Evolutionary conservation across 2,329 filamentous ascomycete genomes (phyloP).

Genomic region (Bipolaris cookei): DNA sequence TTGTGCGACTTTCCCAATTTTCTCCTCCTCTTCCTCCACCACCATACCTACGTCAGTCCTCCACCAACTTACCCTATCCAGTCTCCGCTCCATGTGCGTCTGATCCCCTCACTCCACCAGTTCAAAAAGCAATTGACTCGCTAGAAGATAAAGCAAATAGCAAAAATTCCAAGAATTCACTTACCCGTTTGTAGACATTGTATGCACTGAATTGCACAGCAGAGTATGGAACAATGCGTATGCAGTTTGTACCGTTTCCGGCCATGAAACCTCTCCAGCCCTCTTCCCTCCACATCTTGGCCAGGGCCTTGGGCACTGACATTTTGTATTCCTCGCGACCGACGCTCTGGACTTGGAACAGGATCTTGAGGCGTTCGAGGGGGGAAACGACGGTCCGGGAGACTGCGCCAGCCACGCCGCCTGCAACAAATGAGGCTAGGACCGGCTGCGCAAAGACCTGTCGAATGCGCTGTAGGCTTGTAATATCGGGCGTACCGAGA

Average conservation of each 20-base stretch:
- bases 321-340: constrained; percentile 93
- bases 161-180: constrained; percentile 39
- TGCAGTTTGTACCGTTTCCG: constrained; percentile 97
- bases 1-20: not conserved
- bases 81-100: not conserved
- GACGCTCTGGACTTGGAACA: constrained; percentile 94
- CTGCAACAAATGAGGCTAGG: constrained; percentile 89
- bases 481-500: constrained; percentile 25
- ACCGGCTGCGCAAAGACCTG: constrained; percentile 76
- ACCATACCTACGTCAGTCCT: not conserved
- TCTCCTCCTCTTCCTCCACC: not conserved
- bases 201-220: constrained; percentile 98
- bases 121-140: constrained; percentile 9
- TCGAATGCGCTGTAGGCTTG: constrained; percentile 34
- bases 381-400: constrained; percentile 96
- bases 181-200: constrained; percentile 92
- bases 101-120: not conserved
- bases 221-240: constrained; percentile 97
- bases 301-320: constrained; percentile 84
- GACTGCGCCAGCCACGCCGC: constrained; percentile 94
- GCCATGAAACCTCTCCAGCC: constrained; percentile 98
- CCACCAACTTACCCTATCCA: not conserved
- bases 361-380: constrained; percentile 92
- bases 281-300: constrained; percentile 96
- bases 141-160: not conserved